Evolutionary conservation across 2,329 filamentous ascomycete species (phyloP), one percentile per base, ranked within the genome.

Genomic region (Grosmannia clavigera): DNA sequence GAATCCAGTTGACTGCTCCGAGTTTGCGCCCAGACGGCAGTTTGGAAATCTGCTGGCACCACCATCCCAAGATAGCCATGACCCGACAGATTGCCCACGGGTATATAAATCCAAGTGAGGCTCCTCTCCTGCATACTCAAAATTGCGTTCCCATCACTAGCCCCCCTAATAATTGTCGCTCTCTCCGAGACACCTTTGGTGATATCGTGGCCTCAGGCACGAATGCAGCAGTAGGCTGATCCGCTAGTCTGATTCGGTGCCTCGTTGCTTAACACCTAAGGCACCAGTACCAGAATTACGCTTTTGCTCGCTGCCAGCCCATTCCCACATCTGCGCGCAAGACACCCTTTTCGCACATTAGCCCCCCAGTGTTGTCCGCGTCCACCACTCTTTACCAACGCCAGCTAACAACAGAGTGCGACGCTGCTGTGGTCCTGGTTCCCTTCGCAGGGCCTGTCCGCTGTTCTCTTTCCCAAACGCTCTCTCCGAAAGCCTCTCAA

Each of bases 261-360:
- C 33, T 52, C 55, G 50, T 64, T 56, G 12, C n/a, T 66, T 65
- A 3, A 59, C 7, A 22, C 11, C 1, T 55, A 7, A 65, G 63
- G 62, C 57, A 54, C 2, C 65, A 61, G 66, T 66, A 64, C 61
- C 43, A 61, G 40, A 67, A 61, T 60, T 68, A 68, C 67, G 67
- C 67, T 29, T 7, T 14, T 0, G 22, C 1, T 54, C 62, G 14
- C 59, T 56, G 27, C 54, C 57, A 27, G 38, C 51, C 60, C 64
- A 57, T 63, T 59, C 65, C 59, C 48, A 11, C 61, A 65, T 60
- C 64, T 65, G 57, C 65, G 61, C 65, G 46, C 46, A 51, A n/a
- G 12, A 25, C 46, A 58, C 43, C 43, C 29, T 51, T 27, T 58
- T 48, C 40, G 25, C 57, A 51, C 50, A 43, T 58, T 53, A 43